These are phyloP conservation scores for Oidium heveae DNA, from an alignment of 2,329 filamentous ascomycete genomes.

Conservation along the genomic window DNA sequence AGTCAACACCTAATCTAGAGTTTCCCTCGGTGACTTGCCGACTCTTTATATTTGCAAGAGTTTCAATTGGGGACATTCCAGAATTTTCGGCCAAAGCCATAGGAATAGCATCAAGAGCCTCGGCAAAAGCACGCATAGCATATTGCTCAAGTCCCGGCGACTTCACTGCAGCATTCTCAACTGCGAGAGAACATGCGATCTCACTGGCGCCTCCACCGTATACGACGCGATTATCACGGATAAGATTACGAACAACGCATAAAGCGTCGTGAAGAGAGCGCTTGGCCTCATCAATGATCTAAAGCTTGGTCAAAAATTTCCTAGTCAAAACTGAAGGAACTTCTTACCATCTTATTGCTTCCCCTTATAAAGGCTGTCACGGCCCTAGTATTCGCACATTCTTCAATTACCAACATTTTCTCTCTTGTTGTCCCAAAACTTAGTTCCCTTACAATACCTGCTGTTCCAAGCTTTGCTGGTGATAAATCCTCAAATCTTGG, in stretches of 20 bases:
- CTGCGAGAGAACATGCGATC: conserved; percentile 86
- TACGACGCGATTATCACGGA: conserved; percentile 86
- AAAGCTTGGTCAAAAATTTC: conserved; percentile 7
- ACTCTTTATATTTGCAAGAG: conserved; percentile 82
- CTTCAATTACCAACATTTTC: conserved; percentile 99
- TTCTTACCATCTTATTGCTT: conserved; percentile 91
- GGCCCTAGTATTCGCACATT: conserved; percentile 90
- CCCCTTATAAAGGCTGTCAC: conserved; percentile 92
- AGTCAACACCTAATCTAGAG: conserved; percentile 71
- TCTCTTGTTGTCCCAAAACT: conserved; percentile 90
- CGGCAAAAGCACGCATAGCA: conserved; percentile 91
- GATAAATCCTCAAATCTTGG: conserved; percentile 89
- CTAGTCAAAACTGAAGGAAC: not conserved
- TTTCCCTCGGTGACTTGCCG: conserved; percentile 77
- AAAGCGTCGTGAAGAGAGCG: conserved; percentile 91
- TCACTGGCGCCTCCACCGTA: conserved; percentile 94
- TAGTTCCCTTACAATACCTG: conserved; percentile 83
- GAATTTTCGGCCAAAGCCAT: conserved; percentile 97
- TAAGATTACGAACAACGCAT: conserved; percentile 90
- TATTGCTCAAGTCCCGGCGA: conserved; percentile 96
- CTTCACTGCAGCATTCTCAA: conserved; percentile 85
- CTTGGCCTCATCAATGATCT: conserved; percentile 98
- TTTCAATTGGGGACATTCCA: conserved; percentile 85
- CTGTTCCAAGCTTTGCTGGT: conserved; percentile 69
- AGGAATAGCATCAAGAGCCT: conserved; percentile 77